Percentiles rank a stretch among this genome's conserved stretches.
Evolutionary conservation across 108 stramenopile genomes (phyloP).

Genomic region (Chaetoceros tenuissimus): DNA sequence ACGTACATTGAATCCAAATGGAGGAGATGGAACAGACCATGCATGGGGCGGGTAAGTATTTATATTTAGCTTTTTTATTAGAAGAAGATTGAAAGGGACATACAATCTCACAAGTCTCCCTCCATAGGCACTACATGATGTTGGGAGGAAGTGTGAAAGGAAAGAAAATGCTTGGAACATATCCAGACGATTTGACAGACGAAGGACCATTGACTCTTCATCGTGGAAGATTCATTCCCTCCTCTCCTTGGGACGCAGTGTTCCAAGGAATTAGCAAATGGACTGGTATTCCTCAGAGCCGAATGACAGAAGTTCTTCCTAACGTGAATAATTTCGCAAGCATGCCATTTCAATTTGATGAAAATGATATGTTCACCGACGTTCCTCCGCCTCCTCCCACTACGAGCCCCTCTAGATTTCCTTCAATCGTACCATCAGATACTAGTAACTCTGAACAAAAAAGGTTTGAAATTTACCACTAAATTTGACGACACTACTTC

Average conservation of each 20-base stretch:
- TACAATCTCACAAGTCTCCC: too few relatives aligned
- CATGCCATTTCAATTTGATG: too few relatives aligned
- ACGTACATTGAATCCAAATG: conserved; percentile 58
- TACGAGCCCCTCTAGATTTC: too few relatives aligned
- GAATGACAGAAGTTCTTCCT: not conserved
- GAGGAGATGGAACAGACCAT: conserved; percentile 65
- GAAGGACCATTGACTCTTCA: conserved; percentile 26
- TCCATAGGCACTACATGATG: conserved; percentile 38
- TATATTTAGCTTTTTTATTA: too few relatives aligned
- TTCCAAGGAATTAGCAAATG: conserved; percentile 41
- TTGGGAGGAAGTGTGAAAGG: conserved; percentile 46
- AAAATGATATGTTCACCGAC: too few relatives aligned
- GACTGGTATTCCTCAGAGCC: conserved; percentile 17
- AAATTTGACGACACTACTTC: too few relatives aligned
- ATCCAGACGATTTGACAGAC: conserved; percentile 39
- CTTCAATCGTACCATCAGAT: too few relatives aligned
- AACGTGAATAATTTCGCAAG: not conserved
- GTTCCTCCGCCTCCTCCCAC: too few relatives aligned
- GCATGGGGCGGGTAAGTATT: conserved; percentile 66
- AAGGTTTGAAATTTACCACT: too few relatives aligned
- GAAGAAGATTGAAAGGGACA: too few relatives aligned
- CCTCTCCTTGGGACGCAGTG: conserved; percentile 54
- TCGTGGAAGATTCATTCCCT: conserved; percentile 59
- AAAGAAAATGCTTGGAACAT: conserved; percentile 42
- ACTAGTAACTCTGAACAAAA: too few relatives aligned